Evolutionary conservation across 345 rosid genomes (phyloP).

Genomic region (Gynandropsis gynandra): DNA sequence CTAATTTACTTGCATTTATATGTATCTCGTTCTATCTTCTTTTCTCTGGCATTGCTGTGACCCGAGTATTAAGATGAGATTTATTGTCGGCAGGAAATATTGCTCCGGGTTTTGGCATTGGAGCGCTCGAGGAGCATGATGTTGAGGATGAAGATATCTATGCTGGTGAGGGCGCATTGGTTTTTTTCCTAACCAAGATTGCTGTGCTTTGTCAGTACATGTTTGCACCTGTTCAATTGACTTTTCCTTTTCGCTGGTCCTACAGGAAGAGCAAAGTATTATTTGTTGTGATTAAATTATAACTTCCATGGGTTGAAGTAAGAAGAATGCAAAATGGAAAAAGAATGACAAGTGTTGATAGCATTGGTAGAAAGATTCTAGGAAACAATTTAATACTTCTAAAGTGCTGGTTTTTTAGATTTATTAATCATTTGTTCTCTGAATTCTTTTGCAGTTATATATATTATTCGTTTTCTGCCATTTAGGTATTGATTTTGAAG

Average conservation of each 20-base stretch:
- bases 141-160: conserved; percentile 96
- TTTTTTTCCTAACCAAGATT: conserved; percentile 7
- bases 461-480: conserved; percentile 3
- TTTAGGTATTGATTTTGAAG: conserved; percentile 68
- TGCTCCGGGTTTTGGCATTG: conserved; percentile 98
- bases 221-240: conserved; percentile 8
- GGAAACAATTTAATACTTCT: conserved; percentile 5
- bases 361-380: conserved; percentile 4
- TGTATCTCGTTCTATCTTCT: background rate
- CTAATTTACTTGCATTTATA: conserved; percentile 6
- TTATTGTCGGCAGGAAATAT: conserved; percentile 73
- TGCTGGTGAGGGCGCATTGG: conserved; percentile 24
- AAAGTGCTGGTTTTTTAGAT: conserved; percentile 13
- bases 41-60: conserved; percentile 20
- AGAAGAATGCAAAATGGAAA: conserved; percentile 9
- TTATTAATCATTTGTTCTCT: background rate
- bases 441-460: conserved; percentile 8
- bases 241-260: background rate
- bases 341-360: background rate
- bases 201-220: conserved; percentile 10
- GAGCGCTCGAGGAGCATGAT: conserved; percentile 95
- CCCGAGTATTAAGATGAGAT: background rate
- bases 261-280: conserved; percentile 13
- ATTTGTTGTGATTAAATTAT: background rate
- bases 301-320: background rate